Conservation (phyloP, 1,139 yeast species). For the Hansenula sp. region DNA sequence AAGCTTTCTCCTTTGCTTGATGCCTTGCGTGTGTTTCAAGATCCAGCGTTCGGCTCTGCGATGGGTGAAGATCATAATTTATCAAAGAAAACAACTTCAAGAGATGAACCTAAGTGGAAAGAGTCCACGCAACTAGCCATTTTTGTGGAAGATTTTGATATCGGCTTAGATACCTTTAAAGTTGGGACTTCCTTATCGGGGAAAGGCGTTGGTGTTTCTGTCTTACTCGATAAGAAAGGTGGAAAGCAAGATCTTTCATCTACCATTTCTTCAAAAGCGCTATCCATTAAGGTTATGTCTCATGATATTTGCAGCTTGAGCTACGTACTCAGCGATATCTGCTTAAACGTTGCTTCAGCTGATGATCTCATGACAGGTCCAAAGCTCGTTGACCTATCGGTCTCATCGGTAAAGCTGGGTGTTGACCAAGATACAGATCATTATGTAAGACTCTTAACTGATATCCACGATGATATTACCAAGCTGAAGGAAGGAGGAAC, state of each 20-base stretch:
- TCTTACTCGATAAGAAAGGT: neutral
- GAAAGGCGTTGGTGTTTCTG: neutral
- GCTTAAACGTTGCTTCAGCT: neutral
- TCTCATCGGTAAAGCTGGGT: conserved; percentile 3
- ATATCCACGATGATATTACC: neutral
- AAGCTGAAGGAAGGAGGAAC: too few species aligned
- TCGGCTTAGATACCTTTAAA: neutral
- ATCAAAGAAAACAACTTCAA: neutral
- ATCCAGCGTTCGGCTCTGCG: neutral
- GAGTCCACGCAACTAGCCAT: neutral
- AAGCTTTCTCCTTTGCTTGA: neutral
- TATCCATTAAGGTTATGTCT: neutral
- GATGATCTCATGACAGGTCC: conserved; percentile 5
- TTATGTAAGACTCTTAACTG: conserved; percentile 5
- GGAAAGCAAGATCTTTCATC: neutral
- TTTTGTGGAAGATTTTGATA: neutral
- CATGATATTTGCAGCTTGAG: conserved; percentile 2
- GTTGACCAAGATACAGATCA: conserved; percentile 7
- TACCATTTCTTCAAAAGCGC: neutral
- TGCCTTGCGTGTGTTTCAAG: neutral
- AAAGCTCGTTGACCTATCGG: conserved; percentile 5
- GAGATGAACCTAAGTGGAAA: too few species aligned
- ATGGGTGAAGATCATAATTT: too few species aligned
- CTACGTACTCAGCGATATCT: conserved; percentile 6
- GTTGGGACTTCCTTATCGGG: neutral